Base-by-base conservation (phyloP, 768 basidiomycete genomes). In the Lyophyllum atratum region DNA sequence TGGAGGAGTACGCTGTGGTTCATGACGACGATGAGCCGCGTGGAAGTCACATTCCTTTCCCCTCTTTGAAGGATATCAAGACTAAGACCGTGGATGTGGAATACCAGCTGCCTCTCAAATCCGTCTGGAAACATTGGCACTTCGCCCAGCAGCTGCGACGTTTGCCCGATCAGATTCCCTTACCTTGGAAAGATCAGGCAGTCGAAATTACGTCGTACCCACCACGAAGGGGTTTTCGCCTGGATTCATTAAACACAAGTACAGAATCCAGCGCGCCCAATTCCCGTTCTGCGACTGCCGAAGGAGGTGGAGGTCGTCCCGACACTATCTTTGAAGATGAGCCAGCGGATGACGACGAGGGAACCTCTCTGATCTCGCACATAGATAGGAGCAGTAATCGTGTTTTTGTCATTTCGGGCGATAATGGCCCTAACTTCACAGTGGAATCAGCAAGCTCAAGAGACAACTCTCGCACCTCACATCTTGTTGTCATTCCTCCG, bases 401-500 rank as follows among this genome's bases (percentile, higher is more conserved):
- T 46, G 62, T 65, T 2, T 62, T 66, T 33, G 55, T 66, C 19
- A 64, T 65, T n/a, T n/a, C n/a, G n/a, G n/a, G n/a, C 34, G 56
- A 61, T 9, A 44, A 59, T 24, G 57, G 51, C 10, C 49, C 44
- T 6, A 34, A 59, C 42, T 65, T 66, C 34, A 63, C 62, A 1
- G 1, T 61, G 10, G 64, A 63, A 26, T 62, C 62, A 12, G 51
- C 54, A 10, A 66, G 59, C 25, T 62, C 64, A 19, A 58, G 57
- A 12, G 31, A 44, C 29, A 49, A 31, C 34, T 52, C 57, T 25
- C 26, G 22, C 24, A 33, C 39, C 11, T 58, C 56, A 10, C 60
- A 58, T 49, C 39, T n/a, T n/a, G 33, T 50, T 11, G 54, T 68
- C 40, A 61, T 64, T 4, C 62, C 67, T 12, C 64, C 67, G 12